Evolutionary conservation across 768 basidiomycete species (phyloP), one percentile per base, ranked within the genome.

Genomic region (Macrolepiota albuminosa): DNA sequence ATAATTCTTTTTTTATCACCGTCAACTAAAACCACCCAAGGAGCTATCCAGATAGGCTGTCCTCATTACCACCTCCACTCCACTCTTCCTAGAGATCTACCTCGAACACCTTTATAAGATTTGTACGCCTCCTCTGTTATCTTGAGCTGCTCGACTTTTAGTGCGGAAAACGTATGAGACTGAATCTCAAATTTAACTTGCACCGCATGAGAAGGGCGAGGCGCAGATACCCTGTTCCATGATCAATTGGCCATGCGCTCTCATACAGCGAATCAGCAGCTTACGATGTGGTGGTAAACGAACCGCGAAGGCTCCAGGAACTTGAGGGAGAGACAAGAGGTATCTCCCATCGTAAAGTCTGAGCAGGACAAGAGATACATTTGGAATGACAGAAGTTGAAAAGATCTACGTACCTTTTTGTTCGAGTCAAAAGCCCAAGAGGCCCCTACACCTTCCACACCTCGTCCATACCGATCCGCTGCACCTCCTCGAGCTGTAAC

Each of bases 61-160:
- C 24, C 37, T 52, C 42, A 49, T 61, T 50, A 84, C 81, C 80
- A 83, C 62, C 82, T 75, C 81, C 82, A 92, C 71, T 93, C 92
- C 4, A 93, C 76, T 56, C 82, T 80, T 1, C 88, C 90, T n/a
- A 75, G 70, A 36, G 83, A 82, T 43, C 80, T 77, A 48, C 86
- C 84, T 68, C 93, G 78, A 54, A 97, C 88, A 16, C 95, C 95
- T 72, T 95, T 96, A 75, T 90, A 97, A 11, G 91, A 90, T 72
- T 95, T 96, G 72, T 95, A 95, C 11, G 72, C 73, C 70, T 95
- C 92, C 13, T 89, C 87, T 1, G 75, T 86, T 31, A 92, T 75
- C 71, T 86, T 92, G 47, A 96, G 81, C 65, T 94, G 89, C 60
- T 95, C 91, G 4, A 96, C 87, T 66, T 89, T 91, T 49, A 96